Percentiles rank a stretch among this genome's conserved stretches.
These are phyloP conservation scores for Fusarium haematococcum DNA, from an alignment of 2,329 filamentous ascomycete species.

Conservation along the genomic window DNA sequence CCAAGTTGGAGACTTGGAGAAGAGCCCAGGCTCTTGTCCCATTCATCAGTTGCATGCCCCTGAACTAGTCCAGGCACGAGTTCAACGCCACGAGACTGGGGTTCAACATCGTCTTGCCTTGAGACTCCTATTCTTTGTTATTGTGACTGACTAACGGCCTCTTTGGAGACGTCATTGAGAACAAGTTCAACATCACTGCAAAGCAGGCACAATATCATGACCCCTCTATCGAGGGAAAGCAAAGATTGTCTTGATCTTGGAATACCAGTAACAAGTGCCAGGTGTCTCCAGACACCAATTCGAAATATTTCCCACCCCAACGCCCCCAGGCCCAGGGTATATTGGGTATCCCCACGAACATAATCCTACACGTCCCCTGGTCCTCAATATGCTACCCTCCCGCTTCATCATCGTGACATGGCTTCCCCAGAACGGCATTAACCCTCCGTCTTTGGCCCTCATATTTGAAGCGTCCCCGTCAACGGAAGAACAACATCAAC, in stretches of 20 bases:
- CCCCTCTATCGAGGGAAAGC: constrained; percentile 10
- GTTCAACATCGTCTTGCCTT: not conserved
- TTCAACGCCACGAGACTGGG: not conserved
- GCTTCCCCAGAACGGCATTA: constrained; percentile 12
- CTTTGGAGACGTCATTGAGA: not conserved
- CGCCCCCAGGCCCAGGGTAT: constrained; percentile 45
- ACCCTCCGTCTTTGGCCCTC: not conserved
- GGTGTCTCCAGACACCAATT: constrained; percentile 17
- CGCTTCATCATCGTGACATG: constrained; percentile 21
- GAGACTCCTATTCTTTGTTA: not conserved
- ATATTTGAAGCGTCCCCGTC: not conserved
- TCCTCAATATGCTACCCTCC: constrained; percentile 1
- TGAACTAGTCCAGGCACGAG: not conserved
- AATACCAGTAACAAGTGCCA: constrained; percentile 10
- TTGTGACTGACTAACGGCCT: not conserved
- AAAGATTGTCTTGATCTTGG: constrained; percentile 20
- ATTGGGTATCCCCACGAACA: constrained; percentile 42
- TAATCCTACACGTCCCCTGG: constrained; percentile 37
- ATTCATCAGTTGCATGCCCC: not conserved
- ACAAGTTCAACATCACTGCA: not conserved
- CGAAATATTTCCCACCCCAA: constrained; percentile 39
- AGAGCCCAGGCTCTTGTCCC: not conserved
- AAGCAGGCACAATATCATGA: not conserved
- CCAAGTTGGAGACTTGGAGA: not conserved
- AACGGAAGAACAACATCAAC: not conserved